These are phyloP conservation scores for Dendrocalamus sinicus DNA, from an alignment of 176 grass and related monocot species.

Conservation along the genomic window DNA sequence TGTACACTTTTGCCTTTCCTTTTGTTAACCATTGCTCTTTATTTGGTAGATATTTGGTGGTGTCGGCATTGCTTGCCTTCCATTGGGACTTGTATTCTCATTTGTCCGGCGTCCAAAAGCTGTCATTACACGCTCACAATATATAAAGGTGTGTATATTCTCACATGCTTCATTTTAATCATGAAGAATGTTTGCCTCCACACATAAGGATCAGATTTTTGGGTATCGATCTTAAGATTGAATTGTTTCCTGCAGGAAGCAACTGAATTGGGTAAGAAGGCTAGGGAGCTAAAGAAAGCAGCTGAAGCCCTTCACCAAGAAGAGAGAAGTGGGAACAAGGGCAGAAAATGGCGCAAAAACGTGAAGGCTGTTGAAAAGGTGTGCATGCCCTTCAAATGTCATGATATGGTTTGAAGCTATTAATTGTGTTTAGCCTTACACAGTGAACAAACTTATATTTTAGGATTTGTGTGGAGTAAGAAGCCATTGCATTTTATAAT, in stretches of 20 bases:
- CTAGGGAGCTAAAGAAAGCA: constrained; percentile 87
- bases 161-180: constrained; percentile 24
- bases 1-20: not conserved
- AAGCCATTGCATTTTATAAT: not conserved
- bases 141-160: constrained; percentile 80
- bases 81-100: constrained; percentile 86
- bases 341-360: constrained; percentile 98
- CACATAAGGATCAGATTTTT: not conserved
- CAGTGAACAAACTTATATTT: not conserved
- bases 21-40: constrained; percentile 37
- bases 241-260: constrained; percentile 64
- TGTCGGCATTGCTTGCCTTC: constrained; percentile 95
- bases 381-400: not conserved
- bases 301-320: constrained; percentile 95
- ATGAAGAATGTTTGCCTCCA: constrained; percentile 29
- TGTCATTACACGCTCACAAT: constrained; percentile 98
- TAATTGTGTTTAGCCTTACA: not conserved
- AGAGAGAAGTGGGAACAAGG: constrained; percentile 84
- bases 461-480: constrained; percentile 9
- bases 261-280: constrained; percentile 96
- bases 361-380: constrained; percentile 94
- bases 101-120: constrained; percentile 93
- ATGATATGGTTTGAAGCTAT: not conserved
- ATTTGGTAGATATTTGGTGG: constrained; percentile 94
- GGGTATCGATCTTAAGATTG: constrained; percentile 5